Evolutionary conservation across 2,329 filamentous ascomycete genomes (phyloP).

Genomic region (Xylariaceae sp.): DNA sequence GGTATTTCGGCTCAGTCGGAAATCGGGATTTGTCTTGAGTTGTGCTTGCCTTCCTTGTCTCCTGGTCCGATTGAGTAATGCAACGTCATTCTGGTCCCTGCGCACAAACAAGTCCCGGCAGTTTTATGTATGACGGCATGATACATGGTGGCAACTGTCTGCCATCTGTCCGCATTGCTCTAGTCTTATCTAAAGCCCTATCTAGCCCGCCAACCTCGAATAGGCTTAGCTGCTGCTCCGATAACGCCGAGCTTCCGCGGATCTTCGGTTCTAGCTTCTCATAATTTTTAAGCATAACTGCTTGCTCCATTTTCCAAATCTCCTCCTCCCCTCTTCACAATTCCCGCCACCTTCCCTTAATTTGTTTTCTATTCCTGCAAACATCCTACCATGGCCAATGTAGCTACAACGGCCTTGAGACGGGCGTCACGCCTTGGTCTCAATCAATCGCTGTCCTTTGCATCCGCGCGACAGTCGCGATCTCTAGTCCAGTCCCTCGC

Average conservation of each 20-base stretch:
- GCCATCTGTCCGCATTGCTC: neutral
- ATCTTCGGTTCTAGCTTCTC: conserved; percentile 13
- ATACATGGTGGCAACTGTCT: conserved; percentile 1
- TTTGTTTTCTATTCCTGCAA: conserved; percentile 14
- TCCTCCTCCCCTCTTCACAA: conserved; percentile 7
- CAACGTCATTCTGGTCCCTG: conserved; percentile 20
- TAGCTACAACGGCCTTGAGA: conserved; percentile 65
- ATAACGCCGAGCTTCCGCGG: conserved; percentile 13
- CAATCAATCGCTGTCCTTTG: conserved; percentile 36
- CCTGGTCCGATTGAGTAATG: neutral
- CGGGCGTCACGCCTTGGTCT: conserved; percentile 62
- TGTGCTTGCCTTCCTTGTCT: conserved; percentile 1
- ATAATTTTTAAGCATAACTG: conserved; percentile 8
- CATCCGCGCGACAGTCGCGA: conserved; percentile 33
- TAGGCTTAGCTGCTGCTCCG: neutral
- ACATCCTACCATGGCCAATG: conserved; percentile 50
- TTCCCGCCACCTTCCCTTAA: conserved; percentile 6
- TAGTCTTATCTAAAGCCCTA: neutral
- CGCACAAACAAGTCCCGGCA: conserved; percentile 10
- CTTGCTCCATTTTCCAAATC: neutral
- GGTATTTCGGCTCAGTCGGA: conserved; percentile 15
- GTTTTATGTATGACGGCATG: conserved; percentile 19
- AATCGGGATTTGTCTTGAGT: neutral
- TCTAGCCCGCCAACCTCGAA: neutral
- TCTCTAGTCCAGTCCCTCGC: conserved; percentile 33